Evolutionary conservation across 1,139 yeast genomes (phyloP).

Genomic region (Citeromyces hawaiiensis): DNA sequence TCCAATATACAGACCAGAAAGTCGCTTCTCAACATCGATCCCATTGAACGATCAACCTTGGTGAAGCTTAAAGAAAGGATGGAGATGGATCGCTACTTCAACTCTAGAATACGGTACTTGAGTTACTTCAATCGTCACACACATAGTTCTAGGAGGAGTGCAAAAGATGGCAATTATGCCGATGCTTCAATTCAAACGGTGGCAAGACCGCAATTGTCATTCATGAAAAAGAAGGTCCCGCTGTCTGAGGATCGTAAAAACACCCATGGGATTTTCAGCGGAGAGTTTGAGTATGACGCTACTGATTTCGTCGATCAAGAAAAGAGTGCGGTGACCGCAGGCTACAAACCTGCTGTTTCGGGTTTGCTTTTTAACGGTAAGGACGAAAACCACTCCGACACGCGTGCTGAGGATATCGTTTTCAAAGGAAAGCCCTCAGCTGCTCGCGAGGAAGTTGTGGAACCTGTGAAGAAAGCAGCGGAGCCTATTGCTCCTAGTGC

Average conservation of each 20-base stretch:
- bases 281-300: constrained; percentile 7
- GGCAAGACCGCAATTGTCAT: constrained; percentile 7
- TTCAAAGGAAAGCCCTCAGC: background rate
- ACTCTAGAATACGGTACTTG: constrained; percentile 11
- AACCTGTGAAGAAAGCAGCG: constrained; percentile 10
- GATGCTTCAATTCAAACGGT: constrained; percentile 8
- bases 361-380: background rate
- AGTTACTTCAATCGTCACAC: constrained; percentile 13
- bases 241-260: constrained; percentile 12
- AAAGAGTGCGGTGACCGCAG: background rate
- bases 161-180: constrained; percentile 4
- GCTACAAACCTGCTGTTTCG: constrained; percentile 2
- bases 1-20: constrained; percentile 2
- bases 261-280: constrained; percentile 12
- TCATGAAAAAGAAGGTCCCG: constrained; percentile 4
- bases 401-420: no score
- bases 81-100: constrained; percentile 16
- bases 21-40: constrained; percentile 10
- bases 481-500: constrained; percentile 9
- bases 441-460: constrained; percentile 4
- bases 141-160: constrained; percentile 4
- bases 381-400: no score
- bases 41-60: constrained; percentile 16
- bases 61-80: constrained; percentile 16
- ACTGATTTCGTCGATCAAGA: constrained; percentile 9